Conservation (phyloP, 331 rosid genomes). For the Rhamnella rubrinervis region DNA sequence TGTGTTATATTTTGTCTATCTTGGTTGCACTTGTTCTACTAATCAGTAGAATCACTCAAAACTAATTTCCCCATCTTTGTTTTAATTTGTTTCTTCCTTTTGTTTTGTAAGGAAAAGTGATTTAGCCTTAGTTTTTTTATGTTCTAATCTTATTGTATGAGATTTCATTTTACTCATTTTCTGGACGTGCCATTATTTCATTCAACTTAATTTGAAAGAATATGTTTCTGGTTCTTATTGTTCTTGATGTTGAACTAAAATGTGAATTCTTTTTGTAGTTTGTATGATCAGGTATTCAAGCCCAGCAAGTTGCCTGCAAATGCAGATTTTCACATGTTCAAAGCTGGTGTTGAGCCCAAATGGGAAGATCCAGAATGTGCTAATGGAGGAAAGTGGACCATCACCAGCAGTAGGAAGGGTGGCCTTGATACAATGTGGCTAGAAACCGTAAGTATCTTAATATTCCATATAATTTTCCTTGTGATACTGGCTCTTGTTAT, state of each 20-base stretch:
- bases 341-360: conserved; percentile 87
- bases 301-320: conserved; percentile 68
- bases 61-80: too few relatives aligned
- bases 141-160: too few relatives aligned
- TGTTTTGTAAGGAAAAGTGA: neutral
- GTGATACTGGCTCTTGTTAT: neutral
- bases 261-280: conserved; percentile 39
- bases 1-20: too few relatives aligned
- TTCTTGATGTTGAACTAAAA: neutral
- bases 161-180: too few relatives aligned
- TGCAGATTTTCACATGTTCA: conserved; percentile 86
- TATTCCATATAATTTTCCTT: neutral
- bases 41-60: too few relatives aligned
- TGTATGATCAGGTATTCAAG: conserved; percentile 80
- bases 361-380: conserved; percentile 99
- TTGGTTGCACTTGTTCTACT: too few relatives aligned
- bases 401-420: conserved; percentile 50
- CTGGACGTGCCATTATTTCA: neutral
- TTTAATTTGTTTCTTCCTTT: too few relatives aligned
- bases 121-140: neutral
- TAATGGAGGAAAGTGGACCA: conserved; percentile 93
- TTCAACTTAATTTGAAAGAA: neutral
- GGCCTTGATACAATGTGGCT: conserved; percentile 88
- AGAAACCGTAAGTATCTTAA: conserved; percentile 60
- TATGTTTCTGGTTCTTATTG: neutral